Evolutionary conservation across 2,329 filamentous ascomycete species (phyloP).

Genomic region (Cryphonectria nitschkei): DNA sequence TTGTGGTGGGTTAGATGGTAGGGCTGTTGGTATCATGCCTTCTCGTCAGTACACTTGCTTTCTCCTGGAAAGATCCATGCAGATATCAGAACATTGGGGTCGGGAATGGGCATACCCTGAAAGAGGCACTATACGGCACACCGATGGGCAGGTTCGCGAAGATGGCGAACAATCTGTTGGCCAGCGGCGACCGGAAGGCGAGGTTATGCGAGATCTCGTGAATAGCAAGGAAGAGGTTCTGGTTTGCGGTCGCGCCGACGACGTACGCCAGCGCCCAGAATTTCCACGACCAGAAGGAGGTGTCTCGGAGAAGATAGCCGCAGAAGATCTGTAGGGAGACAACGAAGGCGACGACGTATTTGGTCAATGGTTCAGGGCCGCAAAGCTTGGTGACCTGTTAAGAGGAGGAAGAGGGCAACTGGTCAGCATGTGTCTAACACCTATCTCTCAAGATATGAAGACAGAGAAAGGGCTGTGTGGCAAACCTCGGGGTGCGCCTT

Average conservation of each 20-base stretch:
- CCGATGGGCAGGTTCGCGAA: conserved; percentile 96
- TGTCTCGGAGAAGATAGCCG: conserved; percentile 76
- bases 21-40: conserved; percentile 55
- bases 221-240: conserved; percentile 97
- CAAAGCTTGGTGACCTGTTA: conserved; percentile 93
- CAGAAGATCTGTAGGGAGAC: conserved; percentile 79
- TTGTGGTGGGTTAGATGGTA: conserved; percentile 99
- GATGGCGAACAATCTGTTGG: conserved; percentile 86
- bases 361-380: conserved; percentile 92
- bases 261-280: conserved; percentile 90
- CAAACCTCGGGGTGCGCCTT: conserved; percentile 89
- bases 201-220: conserved; percentile 99
- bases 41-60: not conserved
- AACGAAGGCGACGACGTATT: conserved; percentile 85
- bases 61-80: no score
- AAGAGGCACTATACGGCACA: conserved; percentile 93
- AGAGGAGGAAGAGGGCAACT: conserved; percentile 22
- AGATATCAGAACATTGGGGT: not conserved
- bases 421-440: conserved; percentile 1
- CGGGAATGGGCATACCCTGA: conserved; percentile 66
- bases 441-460: not conserved
- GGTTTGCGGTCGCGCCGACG: conserved; percentile 92
- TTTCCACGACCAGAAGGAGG: conserved; percentile 77
- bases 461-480: not conserved
- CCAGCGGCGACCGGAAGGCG: conserved; percentile 79